phyloP scores from a whole-genome alignment of 2,329 filamentous ascomycete species.

The Alternaria conjuncta region DNA sequence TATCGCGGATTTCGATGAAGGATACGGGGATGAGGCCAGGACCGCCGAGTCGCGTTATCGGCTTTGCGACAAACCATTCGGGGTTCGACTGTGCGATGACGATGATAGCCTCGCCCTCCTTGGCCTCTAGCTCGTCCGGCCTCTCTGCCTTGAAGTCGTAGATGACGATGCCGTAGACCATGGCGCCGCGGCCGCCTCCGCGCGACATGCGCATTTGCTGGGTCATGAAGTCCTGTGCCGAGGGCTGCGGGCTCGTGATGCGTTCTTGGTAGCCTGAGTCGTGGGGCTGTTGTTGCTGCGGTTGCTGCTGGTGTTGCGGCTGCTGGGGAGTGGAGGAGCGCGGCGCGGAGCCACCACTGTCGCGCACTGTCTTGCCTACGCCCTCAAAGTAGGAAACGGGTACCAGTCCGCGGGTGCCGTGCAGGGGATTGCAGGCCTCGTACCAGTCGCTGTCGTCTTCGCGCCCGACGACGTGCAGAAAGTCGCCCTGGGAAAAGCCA shows the following conservation, averaged over 20 bases:
- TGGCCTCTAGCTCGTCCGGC: constrained; percentile 94
- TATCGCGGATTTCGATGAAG: constrained; percentile 95
- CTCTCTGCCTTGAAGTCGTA: constrained; percentile 96
- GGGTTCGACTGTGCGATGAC: constrained; percentile 98
- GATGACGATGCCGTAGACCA: constrained; percentile 96
- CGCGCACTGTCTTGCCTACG: constrained; percentile 88
- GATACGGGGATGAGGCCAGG: constrained; percentile 95
- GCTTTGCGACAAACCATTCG: constrained; percentile 99
- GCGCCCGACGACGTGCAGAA: constrained; percentile 95
- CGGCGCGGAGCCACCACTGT: constrained; percentile 67
- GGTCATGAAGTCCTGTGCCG: constrained; percentile 36
- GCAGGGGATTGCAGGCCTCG: constrained; percentile 95
- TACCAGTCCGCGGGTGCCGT: constrained; percentile 86
- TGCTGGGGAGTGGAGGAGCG: constrained; percentile 47
- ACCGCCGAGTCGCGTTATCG: constrained; percentile 95
- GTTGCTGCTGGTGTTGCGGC: constrained; percentile 55
- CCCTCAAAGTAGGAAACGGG: constrained; percentile 93
- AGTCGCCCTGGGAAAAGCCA: constrained; percentile 92
- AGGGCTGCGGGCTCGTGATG: constrained; percentile 41
- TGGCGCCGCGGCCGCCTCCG: constrained; percentile 70
- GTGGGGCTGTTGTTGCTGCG: constrained; percentile 67
- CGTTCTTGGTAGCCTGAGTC: constrained; percentile 87
- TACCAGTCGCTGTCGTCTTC: constrained; percentile 97
- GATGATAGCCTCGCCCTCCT: constrained; percentile 94
- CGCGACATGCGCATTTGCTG: constrained; percentile 48